Evolutionary conservation across 495 filamentous ascomycete genomes (phyloP), one percentile per base, ranked within the genome.

Genomic region (Gamarada debralockiae): DNA sequence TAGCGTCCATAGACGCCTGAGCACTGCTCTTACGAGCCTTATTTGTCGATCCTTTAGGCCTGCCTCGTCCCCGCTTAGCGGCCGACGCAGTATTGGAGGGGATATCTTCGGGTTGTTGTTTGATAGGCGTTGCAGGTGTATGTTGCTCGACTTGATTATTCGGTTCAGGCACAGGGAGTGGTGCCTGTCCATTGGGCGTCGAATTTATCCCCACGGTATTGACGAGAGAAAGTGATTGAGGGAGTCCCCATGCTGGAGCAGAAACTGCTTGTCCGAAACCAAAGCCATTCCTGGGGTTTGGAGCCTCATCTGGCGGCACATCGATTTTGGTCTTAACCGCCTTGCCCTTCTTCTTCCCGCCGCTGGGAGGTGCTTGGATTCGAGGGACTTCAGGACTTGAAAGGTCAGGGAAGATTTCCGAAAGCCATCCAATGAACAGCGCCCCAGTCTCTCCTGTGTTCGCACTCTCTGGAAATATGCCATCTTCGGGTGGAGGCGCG

Each of bases 371-470:
- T 14, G 17, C 52, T 48, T 21, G 33, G 21, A 17, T 18, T 43
- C 12, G 51, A 15, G 42, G 37, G 56, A 36, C 59, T n/a, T 56
- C 56, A 18, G 53, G 53, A n/a, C 55, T 56, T 21, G 52, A 46
- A 2, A 77, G 58, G 46, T 68, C 70, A 23, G 78, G 78, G 50
- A 81, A 81, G 50, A 81, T 80, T 47, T 81, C 78, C 9, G 76
- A 68, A 31, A 81, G 65, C 78, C 78, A 81, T 8, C 78, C 78
- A 29, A 81, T 70, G 60, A 81, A 79, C 9, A 80, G 62, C 36
- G 73, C 73, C 14, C 78, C 78, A 3, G 73, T 70, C 25, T 77
- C 78, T 55, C 77, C 79, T 21, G 73, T 68, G 50, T 76, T 71
- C 17, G 73, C 76, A 57, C 77, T 80, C 42, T 73, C 70, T 4